Conservation (phyloP, 192 early-diverging fungal species). For the Coemansia interrupta region DNA sequence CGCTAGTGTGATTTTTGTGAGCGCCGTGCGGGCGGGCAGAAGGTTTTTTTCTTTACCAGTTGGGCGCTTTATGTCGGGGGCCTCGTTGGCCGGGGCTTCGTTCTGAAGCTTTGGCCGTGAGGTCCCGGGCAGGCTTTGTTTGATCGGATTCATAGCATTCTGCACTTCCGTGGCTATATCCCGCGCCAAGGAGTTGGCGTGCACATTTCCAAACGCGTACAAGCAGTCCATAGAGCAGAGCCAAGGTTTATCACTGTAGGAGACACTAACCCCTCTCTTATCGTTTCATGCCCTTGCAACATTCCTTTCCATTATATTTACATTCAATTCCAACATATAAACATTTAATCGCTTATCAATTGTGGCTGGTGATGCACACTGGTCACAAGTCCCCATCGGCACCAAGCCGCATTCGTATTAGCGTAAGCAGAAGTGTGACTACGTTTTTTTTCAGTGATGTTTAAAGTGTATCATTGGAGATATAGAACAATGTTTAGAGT, state of each 20-base stretch:
- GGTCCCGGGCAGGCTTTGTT: slow-evolving; percentile 3
- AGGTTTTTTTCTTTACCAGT: slow-evolving; percentile 10
- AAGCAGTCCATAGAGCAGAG: slow-evolving; percentile 28
- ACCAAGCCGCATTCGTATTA: not conserved
- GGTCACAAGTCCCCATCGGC: too few species aligned
- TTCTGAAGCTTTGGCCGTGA: slow-evolving; percentile 22
- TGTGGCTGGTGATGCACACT: too few species aligned
- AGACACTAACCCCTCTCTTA: slow-evolving; percentile 6
- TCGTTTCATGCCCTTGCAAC: slow-evolving; percentile 50
- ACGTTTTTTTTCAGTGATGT: too few species aligned
- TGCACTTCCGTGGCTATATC: slow-evolving; percentile 23
- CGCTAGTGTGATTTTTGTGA: not conserved
- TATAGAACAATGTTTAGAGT: slow-evolving; percentile 20
- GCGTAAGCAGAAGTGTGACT: not conserved
- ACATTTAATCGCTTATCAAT: too few species aligned
- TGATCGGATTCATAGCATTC: slow-evolving; percentile 26
- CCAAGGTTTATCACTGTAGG: slow-evolving; percentile 39
- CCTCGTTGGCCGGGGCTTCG: slow-evolving; percentile 7
- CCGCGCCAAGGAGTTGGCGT: slow-evolving; percentile 46
- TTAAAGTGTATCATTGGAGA: too few species aligned
- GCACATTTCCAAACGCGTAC: slow-evolving; percentile 9
- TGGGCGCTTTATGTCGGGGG: slow-evolving; percentile 1
- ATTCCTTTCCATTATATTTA: slow-evolving; percentile 7
- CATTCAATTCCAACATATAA: not conserved
- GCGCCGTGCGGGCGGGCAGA: not conserved